Base-by-base conservation (phyloP, 208 protist genomes). In the Acanthamoeba castellanii region DNA sequence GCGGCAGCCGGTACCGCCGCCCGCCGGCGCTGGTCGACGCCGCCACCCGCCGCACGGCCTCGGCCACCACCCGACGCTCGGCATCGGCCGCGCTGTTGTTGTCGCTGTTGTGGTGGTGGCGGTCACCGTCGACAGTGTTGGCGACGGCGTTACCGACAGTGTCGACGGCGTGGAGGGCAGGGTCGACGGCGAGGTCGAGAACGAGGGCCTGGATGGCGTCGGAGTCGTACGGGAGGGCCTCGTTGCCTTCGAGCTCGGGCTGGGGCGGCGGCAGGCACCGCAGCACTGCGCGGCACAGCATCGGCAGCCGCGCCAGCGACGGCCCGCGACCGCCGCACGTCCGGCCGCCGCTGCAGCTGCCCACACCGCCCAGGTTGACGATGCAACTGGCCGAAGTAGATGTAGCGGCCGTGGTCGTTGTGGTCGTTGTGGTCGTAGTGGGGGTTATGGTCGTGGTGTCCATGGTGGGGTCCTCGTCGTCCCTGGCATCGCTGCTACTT, bases 21-120 rank as follows among this genome's bases (percentile, higher is more conserved):
- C 70, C 34, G n/a, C 42, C 30, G 2, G 18, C 70, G 20, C n/a
- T 78, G 16, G 70, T 78, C n/a, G 70, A 78, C 34, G 18, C n/a
- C 34, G 4, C 34, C 8, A 78, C 30, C 70, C 30, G 70, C 70
- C 30, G 11, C n/a, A 78, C 3, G 6, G 70, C 70, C 70, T 78
- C 70, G n/a, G 70, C 70, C 70, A 78, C 70, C 70, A 78, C 70
- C n/a, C 70, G 11, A 11, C 70, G 70, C 30, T 78, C 70, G n/a
- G 70, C 70, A 3, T 34, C 70, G n/a, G n/a, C 30, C 13, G 9
- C 30, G 70, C 22, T 25, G 18, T 66, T 66, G 59, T 25, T 25
- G 59, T 25, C 59, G 59, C 22, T 6, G 59, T 25, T 66, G 13
- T 66, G 5, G 32, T 74, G 22, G 30, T 74, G 22, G 66, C 27